A percentile compares a stretch with the other conserved stretches of the same genome.
Evolutionary conservation across 1,284 basidiomycete genomes (phyloP).

Genomic region (Ganoderma lucidum): DNA sequence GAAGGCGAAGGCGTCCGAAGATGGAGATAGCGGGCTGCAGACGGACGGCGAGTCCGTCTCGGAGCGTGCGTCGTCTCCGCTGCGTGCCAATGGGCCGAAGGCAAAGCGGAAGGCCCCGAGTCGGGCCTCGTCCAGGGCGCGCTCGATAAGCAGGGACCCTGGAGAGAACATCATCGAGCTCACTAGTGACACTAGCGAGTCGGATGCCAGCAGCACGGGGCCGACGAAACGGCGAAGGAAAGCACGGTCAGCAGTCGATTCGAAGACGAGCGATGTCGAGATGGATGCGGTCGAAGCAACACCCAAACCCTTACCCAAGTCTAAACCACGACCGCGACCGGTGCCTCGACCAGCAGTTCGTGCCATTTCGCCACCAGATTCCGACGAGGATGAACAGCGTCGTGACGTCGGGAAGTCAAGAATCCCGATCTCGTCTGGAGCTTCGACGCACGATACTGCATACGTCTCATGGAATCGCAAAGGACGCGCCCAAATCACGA

Average conservation of each 20-base stretch:
- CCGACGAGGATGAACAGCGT: slow-evolving; percentile 4
- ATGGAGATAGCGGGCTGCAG: background rate
- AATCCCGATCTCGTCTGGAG: background rate
- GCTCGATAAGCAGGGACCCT: slow-evolving; percentile 12
- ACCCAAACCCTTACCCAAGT: slow-evolving; percentile 17
- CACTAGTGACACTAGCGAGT: slow-evolving; percentile 27
- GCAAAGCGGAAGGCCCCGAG: slow-evolving; percentile 16
- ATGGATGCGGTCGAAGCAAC: slow-evolving; percentile 10
- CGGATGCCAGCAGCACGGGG: slow-evolving; percentile 11
- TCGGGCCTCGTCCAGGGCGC: slow-evolving; percentile 11
- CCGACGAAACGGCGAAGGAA: slow-evolving; percentile 19
- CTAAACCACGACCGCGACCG: slow-evolving; percentile 24
- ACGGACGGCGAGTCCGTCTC: slow-evolving; percentile 18
- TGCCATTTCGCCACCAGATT: background rate
- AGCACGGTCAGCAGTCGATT: slow-evolving; percentile 3
- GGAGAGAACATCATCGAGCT: slow-evolving; percentile 17
- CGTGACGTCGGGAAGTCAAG: background rate
- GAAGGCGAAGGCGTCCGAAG: slow-evolving; percentile 12
- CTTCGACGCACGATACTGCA: slow-evolving; percentile 5
- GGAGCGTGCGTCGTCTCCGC: slow-evolving; percentile 11
- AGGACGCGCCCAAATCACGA: background rate
- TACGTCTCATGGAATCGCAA: slow-evolving; percentile 6
- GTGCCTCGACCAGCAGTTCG: slow-evolving; percentile 5
- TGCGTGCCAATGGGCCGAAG: background rate
- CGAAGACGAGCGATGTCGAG: slow-evolving; percentile 18